Evolutionary conservation across 75 land plant genomes (phyloP), one percentile per base, ranked within the genome.

Genomic region (Sequoia sempervirens): DNA sequence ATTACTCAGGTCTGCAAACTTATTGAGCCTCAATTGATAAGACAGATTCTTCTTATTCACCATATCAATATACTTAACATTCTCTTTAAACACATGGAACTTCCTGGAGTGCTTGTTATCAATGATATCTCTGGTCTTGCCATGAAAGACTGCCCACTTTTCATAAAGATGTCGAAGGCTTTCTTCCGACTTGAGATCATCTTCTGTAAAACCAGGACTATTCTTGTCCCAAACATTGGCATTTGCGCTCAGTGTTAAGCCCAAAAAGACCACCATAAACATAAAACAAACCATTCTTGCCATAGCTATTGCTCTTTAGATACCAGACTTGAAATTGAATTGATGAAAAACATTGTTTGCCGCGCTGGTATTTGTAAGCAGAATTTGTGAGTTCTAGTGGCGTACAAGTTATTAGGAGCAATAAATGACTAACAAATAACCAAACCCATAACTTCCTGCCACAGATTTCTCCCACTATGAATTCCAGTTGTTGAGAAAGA

Each of bases 71-170:
- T 81, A 89, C 9, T 10, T 26, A 13, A 89, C 58, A 46, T 90
- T 90, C 5, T 90, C 88, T 75, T 84, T 90, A 80, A 90, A 90
- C 61, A 84, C 84, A 64, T 81, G 50, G 72, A 88, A 89, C 40
- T 90, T n/a, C 82, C 40, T 79, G 13, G 4, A 6, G 66, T 7
- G n/a, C 41, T 52, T 50, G 26, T 53, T 46, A 13, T 50, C 38
- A 43, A 36, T 32, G 43, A 28, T 18, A 23, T 56, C 36, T 84
- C 80, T 30, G 15, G 32, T 38, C 83, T 53, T 52, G 28, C 69
- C 83, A 47, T 84, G 84, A 20, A 18, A 40, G 32, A 38, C 47
- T 18, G 37, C 43, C 84, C 84, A 84, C 26, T 32, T 41, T 20
- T 84, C 82, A 20, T 79, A 84, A 2, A 84, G 81, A n/a, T 41